Base-by-base conservation (phyloP, 2,329 filamentous ascomycete species). In the Parasarocladium wereldwijsianum region DNA sequence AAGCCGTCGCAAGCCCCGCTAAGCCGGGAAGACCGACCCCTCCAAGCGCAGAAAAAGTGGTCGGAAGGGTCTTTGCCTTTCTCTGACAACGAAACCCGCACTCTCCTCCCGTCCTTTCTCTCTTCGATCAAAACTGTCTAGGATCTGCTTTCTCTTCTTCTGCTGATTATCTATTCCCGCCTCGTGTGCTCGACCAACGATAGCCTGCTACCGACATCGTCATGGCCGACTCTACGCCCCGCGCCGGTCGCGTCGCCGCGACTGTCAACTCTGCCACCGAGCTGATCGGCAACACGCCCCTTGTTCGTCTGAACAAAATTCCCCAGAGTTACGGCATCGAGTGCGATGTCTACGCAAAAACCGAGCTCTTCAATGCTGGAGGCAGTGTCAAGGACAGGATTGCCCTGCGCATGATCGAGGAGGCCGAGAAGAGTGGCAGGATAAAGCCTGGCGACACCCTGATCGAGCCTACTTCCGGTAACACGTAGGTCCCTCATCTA, bases 371-470 rank as follows among this genome's bases (percentile, higher is more conserved):
- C 68, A 93, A 92, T 58, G 84, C 86, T 9, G 86, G 86, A 34
- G 86, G 86, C 40, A 90, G 81, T 49, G 81, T 93, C 48, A 94
- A 94, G 58, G 86, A 94, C 58, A 70, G 86, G 36, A 98, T 98
- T 51, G 90, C 90, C 14, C 61, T 94, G 51, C 81, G 90, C 47
- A 98, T 98, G 90, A 80, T 98, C 37, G 86, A 96, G 58, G 81
- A 87, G 53, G 90, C 90, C 10, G 90, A 98, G 66, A 75, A 72
- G 49, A 77, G 70, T 31, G 90, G 90, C 26, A 76, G 87, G 40
- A 94, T 98, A 58, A 94, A 90, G 67, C 90, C 90, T 17, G 90
- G 87, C 33, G 86, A 96, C 57, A 96, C 85, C 31, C 62, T 98
- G 46, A 98, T 98, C 49, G 90, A 98, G 67, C 90, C 90, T 8